Evolutionary conservation across 1,284 basidiomycete genomes (phyloP).

Genomic region (Leccinum discolor): DNA sequence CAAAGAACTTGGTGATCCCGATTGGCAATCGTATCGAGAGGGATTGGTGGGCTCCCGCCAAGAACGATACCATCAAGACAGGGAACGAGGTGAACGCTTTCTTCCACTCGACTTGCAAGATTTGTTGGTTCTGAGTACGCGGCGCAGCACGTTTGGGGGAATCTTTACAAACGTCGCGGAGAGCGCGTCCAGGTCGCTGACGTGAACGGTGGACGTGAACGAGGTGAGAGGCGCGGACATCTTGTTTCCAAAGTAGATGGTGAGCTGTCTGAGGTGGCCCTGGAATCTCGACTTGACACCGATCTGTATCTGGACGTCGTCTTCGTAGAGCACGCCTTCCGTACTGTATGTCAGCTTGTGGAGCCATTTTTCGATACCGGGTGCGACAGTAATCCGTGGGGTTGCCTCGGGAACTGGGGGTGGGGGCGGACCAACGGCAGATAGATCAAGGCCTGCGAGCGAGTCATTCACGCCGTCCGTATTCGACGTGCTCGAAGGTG

Average conservation of each 20-base stretch:
- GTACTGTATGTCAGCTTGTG: slow-evolving; percentile 79
- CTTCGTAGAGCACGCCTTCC: slow-evolving; percentile 96
- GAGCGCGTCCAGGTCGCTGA: slow-evolving; percentile 73
- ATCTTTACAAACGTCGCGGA: slow-evolving; percentile 89
- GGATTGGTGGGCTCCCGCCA: slow-evolving; percentile 90
- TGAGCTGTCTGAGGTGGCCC: slow-evolving; percentile 87
- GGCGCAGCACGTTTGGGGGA: slow-evolving; percentile 79
- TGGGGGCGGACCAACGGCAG: slow-evolving; percentile 9
- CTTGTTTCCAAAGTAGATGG: slow-evolving; percentile 97
- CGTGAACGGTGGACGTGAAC: slow-evolving; percentile 84
- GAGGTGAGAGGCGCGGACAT: slow-evolving; percentile 84
- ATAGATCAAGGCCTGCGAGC: slow-evolving; percentile 69
- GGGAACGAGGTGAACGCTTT: slow-evolving; percentile 81
- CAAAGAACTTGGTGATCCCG: slow-evolving; percentile 90
- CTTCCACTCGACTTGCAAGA: slow-evolving; percentile 94
- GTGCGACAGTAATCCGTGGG: slow-evolving; percentile 60
- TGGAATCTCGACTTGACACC: slow-evolving; percentile 97
- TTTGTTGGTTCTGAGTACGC: slow-evolving; percentile 89
- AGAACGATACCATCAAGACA: slow-evolving; percentile 86
- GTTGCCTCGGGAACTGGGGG: slow-evolving; percentile 32
- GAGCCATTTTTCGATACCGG: slow-evolving; percentile 87
- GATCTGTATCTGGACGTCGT: slow-evolving; percentile 87
- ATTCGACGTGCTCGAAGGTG: slow-evolving; percentile 25
- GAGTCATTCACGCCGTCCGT: slow-evolving; percentile 69
- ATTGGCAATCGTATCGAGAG: slow-evolving; percentile 87